A percentile compares a stretch with the other conserved stretches of the same genome.
Evolutionary conservation across 2,329 filamentous ascomycete species (phyloP).

Genomic region (Colletotrichum phormii): DNA sequence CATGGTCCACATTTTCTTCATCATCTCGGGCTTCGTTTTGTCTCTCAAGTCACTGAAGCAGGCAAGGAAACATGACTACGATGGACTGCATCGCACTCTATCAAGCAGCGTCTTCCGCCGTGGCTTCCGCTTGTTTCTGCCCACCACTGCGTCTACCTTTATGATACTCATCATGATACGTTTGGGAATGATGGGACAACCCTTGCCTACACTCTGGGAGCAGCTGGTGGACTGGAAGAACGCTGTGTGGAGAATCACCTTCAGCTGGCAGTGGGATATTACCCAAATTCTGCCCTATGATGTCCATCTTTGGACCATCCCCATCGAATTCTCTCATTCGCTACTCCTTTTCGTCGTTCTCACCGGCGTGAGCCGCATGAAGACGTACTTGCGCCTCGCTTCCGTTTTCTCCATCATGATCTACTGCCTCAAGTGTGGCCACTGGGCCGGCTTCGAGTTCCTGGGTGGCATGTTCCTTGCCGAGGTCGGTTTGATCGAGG

Average conservation of each 20-base stretch:
- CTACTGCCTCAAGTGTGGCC: conserved; percentile 52
- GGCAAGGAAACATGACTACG: conserved; percentile 52
- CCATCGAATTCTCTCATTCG: conserved; percentile 59
- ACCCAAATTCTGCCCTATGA: conserved; percentile 49
- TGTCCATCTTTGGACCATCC: conserved; percentile 61
- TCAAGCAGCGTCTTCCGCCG: conserved; percentile 60
- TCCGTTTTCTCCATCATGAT: conserved; percentile 46
- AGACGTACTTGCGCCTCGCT: conserved; percentile 45
- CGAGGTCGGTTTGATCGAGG: conserved; percentile 54
- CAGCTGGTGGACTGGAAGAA: conserved; percentile 44
- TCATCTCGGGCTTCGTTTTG: conserved; percentile 62
- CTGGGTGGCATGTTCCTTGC: conserved; percentile 58
- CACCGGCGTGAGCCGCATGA: conserved; percentile 48
- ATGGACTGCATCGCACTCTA: conserved; percentile 51
- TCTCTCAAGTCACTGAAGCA: conserved; percentile 56
- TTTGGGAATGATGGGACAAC: conserved; percentile 42
- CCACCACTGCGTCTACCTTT: conserved; percentile 56
- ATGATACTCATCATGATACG: conserved; percentile 50
- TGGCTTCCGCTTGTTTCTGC: conserved; percentile 58
- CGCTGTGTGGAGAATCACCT: conserved; percentile 41
- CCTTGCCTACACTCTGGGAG: conserved; percentile 41
- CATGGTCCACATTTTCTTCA: conserved; percentile 64
- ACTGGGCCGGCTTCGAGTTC: conserved; percentile 59
- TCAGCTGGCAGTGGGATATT: conserved; percentile 45
- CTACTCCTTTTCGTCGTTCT: conserved; percentile 56